Base-by-base conservation (phyloP, 2,329 filamentous ascomycete species). In the Botrytis medusae region DNA sequence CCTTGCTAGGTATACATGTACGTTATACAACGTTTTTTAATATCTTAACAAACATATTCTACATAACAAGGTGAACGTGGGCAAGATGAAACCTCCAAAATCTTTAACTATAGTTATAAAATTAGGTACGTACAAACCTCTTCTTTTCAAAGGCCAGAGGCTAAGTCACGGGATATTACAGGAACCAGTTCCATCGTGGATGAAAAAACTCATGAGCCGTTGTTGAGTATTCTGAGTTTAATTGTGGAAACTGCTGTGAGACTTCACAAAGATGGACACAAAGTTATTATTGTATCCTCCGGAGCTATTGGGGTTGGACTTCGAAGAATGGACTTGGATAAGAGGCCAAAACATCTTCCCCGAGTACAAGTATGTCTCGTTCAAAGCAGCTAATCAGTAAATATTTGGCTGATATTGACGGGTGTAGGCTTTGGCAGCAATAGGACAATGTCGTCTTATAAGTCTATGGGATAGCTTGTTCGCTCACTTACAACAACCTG, bases 161-260 rank as follows among this genome's bases (percentile, higher is more conserved):
- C 70, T 72, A 48, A 72, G 70, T 72, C 70, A 72, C 70, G 70
- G 70, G 61, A 29, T 67, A 46, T 44, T 20, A 29, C n/a, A 99
- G 96, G 96, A 79, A 98, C 96, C 64, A 98, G 94, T 83, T 98
- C 96, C n/a, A 98, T 99, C 78, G 95, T 99, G 77, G 94, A 98
- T 84, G 96, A 99, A 82, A 92, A 91, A 81, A 97, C 93, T 34
- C 96, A 97, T 84, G 93, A 98, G 81, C 96, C 96, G 5, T 89
- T 98, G 51, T 88, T 99, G 57, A 96, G 95, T 7, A 97, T 94
- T 78, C 86, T 99, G 73, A 95, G 93, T 74, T 86, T 95, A 74
- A 98, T 99, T 77, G 96, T 98, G 76, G 94, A 98, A 84, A 98
- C 96, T 32, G 94, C 94, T 22, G 92, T 95, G 71, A 93, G 91